A percentile compares a stretch with the other conserved stretches of the same genome.
Evolutionary conservation across 371 early-diverging fungal genomes (phyloP).

Genomic region (Furculomyces boomerangus): DNA sequence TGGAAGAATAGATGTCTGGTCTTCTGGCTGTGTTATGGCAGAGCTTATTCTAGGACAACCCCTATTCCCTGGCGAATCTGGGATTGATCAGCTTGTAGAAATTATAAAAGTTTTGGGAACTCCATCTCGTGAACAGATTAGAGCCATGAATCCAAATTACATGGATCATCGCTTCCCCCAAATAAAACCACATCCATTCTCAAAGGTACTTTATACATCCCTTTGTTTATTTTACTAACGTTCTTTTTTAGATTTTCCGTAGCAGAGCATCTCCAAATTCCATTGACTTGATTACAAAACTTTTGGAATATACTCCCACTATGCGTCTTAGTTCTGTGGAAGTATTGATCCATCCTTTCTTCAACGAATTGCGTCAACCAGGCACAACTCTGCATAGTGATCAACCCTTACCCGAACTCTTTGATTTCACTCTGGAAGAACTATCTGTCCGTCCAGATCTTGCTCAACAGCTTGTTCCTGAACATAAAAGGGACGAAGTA

Average conservation of each 20-base stretch:
- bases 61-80: slow-evolving; percentile 96
- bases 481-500: slow-evolving; percentile 18
- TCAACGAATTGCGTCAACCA: slow-evolving; percentile 83
- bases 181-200: slow-evolving; percentile 83
- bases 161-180: slow-evolving; percentile 96
- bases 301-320: slow-evolving; percentile 89
- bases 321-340: slow-evolving; percentile 81
- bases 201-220: background rate
- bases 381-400: slow-evolving; percentile 62
- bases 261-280: slow-evolving; percentile 68
- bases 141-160: slow-evolving; percentile 88
- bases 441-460: slow-evolving; percentile 62
- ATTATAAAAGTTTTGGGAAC: slow-evolving; percentile 99
- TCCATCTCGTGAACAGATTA: slow-evolving; percentile 88
- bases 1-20: slow-evolving; percentile 94
- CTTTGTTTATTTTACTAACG: background rate
- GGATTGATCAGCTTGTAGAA: slow-evolving; percentile 98
- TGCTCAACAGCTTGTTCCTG: slow-evolving; percentile 46
- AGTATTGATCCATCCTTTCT: slow-evolving; percentile 90
- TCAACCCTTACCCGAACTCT: slow-evolving; percentile 66
- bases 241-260: slow-evolving; percentile 46
- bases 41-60: slow-evolving; percentile 94
- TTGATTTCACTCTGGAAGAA: slow-evolving; percentile 70
- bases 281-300: slow-evolving; percentile 66
- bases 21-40: slow-evolving; percentile 98